Percentiles rank a stretch among this genome's conserved stretches.
These are phyloP conservation scores for Suillus clintonianus DNA, from an alignment of 768 basidiomycete species.

Conservation along the genomic window DNA sequence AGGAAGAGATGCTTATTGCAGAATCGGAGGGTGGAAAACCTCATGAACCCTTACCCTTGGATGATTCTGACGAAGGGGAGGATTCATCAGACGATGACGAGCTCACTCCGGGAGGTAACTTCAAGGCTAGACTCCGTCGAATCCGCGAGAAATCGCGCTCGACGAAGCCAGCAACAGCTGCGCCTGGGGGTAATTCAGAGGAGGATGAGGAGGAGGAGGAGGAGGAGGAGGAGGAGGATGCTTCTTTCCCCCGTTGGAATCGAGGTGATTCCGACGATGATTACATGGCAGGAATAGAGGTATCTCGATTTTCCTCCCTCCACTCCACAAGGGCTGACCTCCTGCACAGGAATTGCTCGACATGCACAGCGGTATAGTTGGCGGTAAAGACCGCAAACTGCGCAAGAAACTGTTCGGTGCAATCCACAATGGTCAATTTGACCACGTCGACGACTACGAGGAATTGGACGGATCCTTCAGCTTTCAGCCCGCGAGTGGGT, in stretches of 20 bases:
- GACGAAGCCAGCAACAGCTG: slow-evolving; percentile 4
- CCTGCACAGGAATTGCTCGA: slow-evolving; percentile 67
- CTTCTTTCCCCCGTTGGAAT: slow-evolving; percentile 21
- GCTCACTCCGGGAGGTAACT: slow-evolving; percentile 33
- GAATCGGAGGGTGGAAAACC: slow-evolving; percentile 24
- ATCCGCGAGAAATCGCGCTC: slow-evolving; percentile 28
- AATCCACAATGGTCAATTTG: slow-evolving; percentile 56
- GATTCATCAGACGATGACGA: slow-evolving; percentile 39
- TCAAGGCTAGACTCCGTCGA: slow-evolving; percentile 37
- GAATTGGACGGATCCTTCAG: slow-evolving; percentile 27
- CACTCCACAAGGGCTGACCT: slow-evolving; percentile 4
- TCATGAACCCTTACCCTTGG: not conserved
- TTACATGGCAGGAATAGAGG: slow-evolving; percentile 56
- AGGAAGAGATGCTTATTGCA: slow-evolving; percentile 48
- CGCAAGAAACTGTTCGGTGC: slow-evolving; percentile 62
- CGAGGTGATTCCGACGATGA: slow-evolving; percentile 61
- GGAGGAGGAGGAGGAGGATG: too few relatives aligned
- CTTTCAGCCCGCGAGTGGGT: slow-evolving; percentile 53
- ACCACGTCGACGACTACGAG: slow-evolving; percentile 29
- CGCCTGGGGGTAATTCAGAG: slow-evolving; percentile 28
- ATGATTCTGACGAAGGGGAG: slow-evolving; percentile 21
- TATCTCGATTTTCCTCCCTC: slow-evolving; percentile 27
- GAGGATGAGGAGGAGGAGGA: too few relatives aligned
- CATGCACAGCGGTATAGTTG: slow-evolving; percentile 52
- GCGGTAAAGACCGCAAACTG: slow-evolving; percentile 45